Evolutionary conservation across 2,329 filamentous ascomycete genomes (phyloP).

Genomic region (Fusarium liriodendri): DNA sequence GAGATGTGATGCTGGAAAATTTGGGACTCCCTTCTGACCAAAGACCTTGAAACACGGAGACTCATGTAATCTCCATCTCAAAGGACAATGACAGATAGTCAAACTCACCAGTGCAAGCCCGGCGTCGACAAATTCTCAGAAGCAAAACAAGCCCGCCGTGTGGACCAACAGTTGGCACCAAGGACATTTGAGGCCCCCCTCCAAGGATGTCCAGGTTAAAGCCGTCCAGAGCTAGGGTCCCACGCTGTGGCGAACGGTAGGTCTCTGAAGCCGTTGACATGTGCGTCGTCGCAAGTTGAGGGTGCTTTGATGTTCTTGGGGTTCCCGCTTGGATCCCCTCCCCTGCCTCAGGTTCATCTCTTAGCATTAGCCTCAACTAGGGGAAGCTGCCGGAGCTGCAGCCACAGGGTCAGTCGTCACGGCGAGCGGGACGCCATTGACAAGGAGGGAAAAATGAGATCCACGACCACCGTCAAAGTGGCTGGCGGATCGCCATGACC

Average conservation of each 20-base stretch:
- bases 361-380: slow-evolving; percentile 25
- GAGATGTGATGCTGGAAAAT: neutral
- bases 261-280: slow-evolving; percentile 37
- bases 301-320: slow-evolving; percentile 13
- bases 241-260: slow-evolving; percentile 35
- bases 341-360: slow-evolving; percentile 15
- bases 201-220: slow-evolving; percentile 1
- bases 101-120: neutral
- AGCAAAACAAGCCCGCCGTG: neutral
- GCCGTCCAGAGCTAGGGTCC: slow-evolving; percentile 20
- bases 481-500: slow-evolving; percentile 36
- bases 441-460: slow-evolving; percentile 31
- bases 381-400: slow-evolving; percentile 39
- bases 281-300: slow-evolving; percentile 19
- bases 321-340: slow-evolving; percentile 29
- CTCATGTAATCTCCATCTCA: neutral
- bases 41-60: neutral
- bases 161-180: slow-evolving; percentile 2
- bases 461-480: slow-evolving; percentile 36
- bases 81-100: neutral
- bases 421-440: slow-evolving; percentile 33
- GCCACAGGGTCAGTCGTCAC: slow-evolving; percentile 31
- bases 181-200: neutral
- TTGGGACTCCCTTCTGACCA: neutral
- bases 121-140: neutral